Evolutionary conservation across 345 rosid species (phyloP), one percentile per base, ranked within the genome.

Genomic region (Gossypium australe): DNA sequence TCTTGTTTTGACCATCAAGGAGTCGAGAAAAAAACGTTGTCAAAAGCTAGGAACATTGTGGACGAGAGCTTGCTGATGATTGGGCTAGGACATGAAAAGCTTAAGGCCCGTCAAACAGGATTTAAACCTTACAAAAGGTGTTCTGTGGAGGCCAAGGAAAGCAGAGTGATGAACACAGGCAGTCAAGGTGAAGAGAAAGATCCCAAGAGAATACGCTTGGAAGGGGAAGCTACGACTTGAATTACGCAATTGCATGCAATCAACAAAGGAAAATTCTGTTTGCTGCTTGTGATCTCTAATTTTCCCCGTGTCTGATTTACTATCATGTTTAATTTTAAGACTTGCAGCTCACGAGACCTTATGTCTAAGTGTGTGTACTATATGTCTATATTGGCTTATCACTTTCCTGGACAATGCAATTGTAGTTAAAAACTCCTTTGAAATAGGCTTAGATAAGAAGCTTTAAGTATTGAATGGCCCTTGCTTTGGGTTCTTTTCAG

Each of bases 71-170:
- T 87, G 48, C 83, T 82, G n/a, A 82, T 87, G 16, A 77, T 88
- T 4, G 92, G 92, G 53, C 85, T 89, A 45, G 89, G 88, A 79
- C 66, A 76, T 24, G 88, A 82, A 74, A 89, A 81, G 78, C 80
- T 85, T 14, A 90, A 81, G 84, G 79, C 86, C 57, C 86, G 81
- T 61, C 84, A 87, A 67, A 90, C 97, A 49, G 97, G 98, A 75
- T 94, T 94, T 77, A 94, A 89, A 77, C 98, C 98, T 38, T 94
- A 94, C 86, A 92, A 92, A 82, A 87, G 97, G 81, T 94, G 95
- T 78, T 88, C 93, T 0, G 56, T 85, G 78, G 97, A 94, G 86
- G 94, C 92, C 57, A 88, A 79, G 67, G 97, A 92, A 69, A 86
- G 78, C 81, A 87, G 79, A 76, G 22, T 73, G 73, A 64, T 71